phyloP scores from a whole-genome alignment of 2,329 filamentous ascomycete genomes.

The Akanthomyces lecanii region DNA sequence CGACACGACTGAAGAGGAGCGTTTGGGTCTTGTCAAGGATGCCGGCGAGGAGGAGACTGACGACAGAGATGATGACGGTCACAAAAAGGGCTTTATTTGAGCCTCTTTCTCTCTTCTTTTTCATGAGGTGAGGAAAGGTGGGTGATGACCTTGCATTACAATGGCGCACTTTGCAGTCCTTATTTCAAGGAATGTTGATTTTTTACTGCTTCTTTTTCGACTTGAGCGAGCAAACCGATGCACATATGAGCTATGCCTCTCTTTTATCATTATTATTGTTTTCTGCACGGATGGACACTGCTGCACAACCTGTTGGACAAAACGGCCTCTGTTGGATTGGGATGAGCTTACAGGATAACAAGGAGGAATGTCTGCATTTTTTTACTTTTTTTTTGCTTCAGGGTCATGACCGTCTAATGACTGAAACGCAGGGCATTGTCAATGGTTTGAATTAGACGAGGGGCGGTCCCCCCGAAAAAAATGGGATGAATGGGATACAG shows the following conservation, averaged over 20 bases:
- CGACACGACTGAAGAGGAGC: conserved; percentile 74
- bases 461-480: not conserved
- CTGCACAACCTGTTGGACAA: not conserved
- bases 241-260: not conserved
- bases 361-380: not conserved
- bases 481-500: not conserved
- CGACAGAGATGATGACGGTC: not conserved
- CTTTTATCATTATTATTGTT: not conserved
- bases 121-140: no score
- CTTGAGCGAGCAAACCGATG: not conserved
- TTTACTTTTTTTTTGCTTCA: not conserved
- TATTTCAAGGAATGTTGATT: not conserved
- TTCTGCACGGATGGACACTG: not conserved
- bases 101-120: no score
- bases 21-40: conserved; percentile 75
- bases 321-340: not conserved
- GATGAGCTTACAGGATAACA: not conserved
- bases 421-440: not conserved
- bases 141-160: not conserved
- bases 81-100: conserved; percentile 11
- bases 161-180: conserved; percentile 2
- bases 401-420: not conserved
- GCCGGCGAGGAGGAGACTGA: conserved; percentile 36
- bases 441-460: not conserved
- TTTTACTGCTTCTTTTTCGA: not conserved